Base-by-base conservation (phyloP, 768 basidiomycete genomes). In the Thelephora ganbajun region DNA sequence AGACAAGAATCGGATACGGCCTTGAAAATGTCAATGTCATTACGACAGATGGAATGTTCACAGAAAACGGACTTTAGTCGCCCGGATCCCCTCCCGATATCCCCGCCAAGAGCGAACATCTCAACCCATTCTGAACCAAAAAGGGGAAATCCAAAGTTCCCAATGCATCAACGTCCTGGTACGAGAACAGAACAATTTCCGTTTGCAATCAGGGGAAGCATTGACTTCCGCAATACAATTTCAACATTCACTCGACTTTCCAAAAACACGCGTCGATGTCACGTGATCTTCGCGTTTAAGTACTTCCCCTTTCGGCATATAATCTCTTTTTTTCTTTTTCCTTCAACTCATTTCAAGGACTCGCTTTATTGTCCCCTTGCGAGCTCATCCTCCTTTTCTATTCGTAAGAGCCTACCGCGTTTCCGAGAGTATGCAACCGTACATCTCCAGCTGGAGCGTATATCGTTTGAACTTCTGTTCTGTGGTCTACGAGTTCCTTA, bases 321-420 rank as follows among this genome's bases (percentile, higher is more conserved):
- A 16, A 14, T 41, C 39, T 16, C 9, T 41, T 14, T 41, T 39
- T 41, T 41, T 14, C 39, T 41, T 14, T 19, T 37, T 37, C 36
- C 36, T 37, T 19, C 5, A 2, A 41, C 39, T 41, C 39, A 41
- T 41, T 41, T 30, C 39, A 18, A 18, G 39, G 39, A 41, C 14
- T 41, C 39, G 39, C 39, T 41, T 14, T 41, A 41, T 41, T 41
- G 39, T 41, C 39, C 39, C 39, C 39, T 41, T 41, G 39, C 39
- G 39, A 41, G 26, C 26, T 30, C 26, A 9, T 41, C 16, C 18
- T 41, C 26, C 26, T 30, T 30, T n/a, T 14, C 4, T 14, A 18
- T 16, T 22, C 39, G 39, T 41, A 41, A 41, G 39, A 41, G 39
- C 39, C 39, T 41, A 41, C 39, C 39, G 39, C 39, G 39, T 41